Base-by-base conservation (phyloP, 768 basidiomycete species). In the Inosperma sp. region DNA sequence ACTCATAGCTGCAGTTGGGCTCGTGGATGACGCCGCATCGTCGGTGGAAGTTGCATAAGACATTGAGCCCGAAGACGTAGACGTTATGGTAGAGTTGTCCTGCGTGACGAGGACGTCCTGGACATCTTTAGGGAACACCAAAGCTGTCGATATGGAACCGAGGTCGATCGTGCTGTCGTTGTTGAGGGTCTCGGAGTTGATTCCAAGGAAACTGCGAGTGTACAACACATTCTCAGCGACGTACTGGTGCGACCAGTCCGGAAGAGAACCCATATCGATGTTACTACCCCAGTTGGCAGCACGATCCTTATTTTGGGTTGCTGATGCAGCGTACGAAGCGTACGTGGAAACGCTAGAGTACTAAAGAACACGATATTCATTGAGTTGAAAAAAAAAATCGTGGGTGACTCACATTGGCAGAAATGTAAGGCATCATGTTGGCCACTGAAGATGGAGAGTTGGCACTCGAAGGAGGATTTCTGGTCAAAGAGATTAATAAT, bases 101-200 rank as follows among this genome's bases (percentile, higher is more conserved):
- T 58, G 57, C 36, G 75, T 68, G 52, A 64, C 70, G 45, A 79
- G 66, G 51, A 74, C 74, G 22, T 63, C 62, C 53, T 70, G 67
- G 56, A 86, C 68, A 61, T 87, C 84, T 49, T 72, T 64, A 55
- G 86, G 86, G 53, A 85, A 65, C 76, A 76, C 76, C 51, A 84
- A 58, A 22, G 84, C 77, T 31, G 72, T 76, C 56, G 56, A 62
- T 49, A 64, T 66, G 25, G 71, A 60, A 31, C 58, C 56, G 61
- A 84, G 68, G 67, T 82, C 72, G 61, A 84, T 62, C 6, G 65
- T 62, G 52, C 82, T 83, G 61, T 79, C 74, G 4, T 63, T 62
- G 42, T 71, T 64, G 56, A 87, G 52, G 34, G 74, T 62, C 44
- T 84, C 81, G 8, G 74, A 67, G 72, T 78, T 79, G 61, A 59